Percentiles rank a stretch among this genome's conserved stretches.
Conservation (phyloP, 2,329 filamentous ascomycete genomes). For the Penicillium brevicompactum region DNA sequence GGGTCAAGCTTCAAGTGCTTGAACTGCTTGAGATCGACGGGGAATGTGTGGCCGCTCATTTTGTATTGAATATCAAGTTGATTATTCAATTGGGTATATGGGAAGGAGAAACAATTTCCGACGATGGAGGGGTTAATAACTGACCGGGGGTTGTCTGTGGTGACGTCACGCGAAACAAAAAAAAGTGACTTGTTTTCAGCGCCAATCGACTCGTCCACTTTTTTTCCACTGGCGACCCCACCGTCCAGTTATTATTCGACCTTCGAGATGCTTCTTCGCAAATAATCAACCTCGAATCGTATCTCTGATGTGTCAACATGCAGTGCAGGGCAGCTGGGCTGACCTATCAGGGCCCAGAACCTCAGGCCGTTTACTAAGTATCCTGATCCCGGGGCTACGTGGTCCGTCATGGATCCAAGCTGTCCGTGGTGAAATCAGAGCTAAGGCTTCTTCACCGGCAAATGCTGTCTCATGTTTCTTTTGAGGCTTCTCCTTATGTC, state of each 20-base stretch:
- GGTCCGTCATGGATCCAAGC: too few species aligned
- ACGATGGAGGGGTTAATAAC: background rate
- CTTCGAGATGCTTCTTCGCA: background rate
- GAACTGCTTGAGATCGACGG: constrained; percentile 38
- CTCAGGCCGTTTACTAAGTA: background rate
- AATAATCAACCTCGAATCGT: background rate
- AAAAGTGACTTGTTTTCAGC: constrained; percentile 8
- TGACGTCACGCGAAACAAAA: constrained; percentile 3
- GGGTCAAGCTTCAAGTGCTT: constrained; percentile 40
- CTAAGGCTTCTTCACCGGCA: too few species aligned
- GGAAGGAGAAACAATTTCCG: background rate
- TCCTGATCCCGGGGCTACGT: too few species aligned
- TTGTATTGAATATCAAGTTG: background rate
- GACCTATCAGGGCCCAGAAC: background rate
- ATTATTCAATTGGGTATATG: background rate
- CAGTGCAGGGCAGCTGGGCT: background rate
- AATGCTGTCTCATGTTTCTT: too few species aligned
- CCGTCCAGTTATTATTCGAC: background rate
- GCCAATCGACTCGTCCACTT: background rate
- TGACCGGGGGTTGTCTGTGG: background rate
- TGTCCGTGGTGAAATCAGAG: too few species aligned
- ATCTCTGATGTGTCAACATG: background rate
- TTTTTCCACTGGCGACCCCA: background rate
- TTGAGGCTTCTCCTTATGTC: too few species aligned
- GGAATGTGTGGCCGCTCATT: constrained; percentile 25